Percentiles rank a stretch among this genome's conserved stretches.
phyloP scores from a whole-genome alignment of 805 yeast species.

The Starmera caribaea region DNA sequence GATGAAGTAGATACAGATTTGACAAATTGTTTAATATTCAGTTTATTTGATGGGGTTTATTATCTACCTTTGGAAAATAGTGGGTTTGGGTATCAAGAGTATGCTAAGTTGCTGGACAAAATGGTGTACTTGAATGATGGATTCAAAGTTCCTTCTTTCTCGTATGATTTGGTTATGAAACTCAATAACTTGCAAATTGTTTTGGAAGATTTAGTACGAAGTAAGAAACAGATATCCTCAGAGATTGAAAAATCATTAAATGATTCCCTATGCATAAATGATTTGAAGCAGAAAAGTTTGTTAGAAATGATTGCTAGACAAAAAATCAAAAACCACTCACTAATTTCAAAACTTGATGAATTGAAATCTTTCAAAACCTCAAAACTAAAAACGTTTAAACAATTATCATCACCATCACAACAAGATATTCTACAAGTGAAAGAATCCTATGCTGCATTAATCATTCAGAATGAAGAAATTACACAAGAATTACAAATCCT shows the following conservation, averaged over 20 bases:
- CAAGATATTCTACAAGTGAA: slow-evolving; percentile 1
- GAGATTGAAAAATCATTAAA: slow-evolving; percentile 6
- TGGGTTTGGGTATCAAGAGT: neutral
- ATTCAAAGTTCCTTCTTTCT: slow-evolving; percentile 16
- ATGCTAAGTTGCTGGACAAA: neutral
- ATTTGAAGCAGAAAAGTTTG: slow-evolving; percentile 3
- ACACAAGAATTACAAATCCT: slow-evolving; percentile 9
- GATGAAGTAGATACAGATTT: slow-evolving; percentile 11
- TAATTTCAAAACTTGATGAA: slow-evolving; percentile 5
- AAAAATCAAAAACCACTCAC: neutral
- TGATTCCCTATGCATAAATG: neutral
- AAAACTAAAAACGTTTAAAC: slow-evolving; percentile 5
- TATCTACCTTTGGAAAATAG: slow-evolving; percentile 7
- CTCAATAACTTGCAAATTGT: slow-evolving; percentile 28
- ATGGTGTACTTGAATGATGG: neutral
- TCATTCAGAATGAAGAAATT: slow-evolving; percentile 8
- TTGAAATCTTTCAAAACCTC: slow-evolving; percentile 4
- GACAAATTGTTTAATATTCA: slow-evolving; percentile 15
- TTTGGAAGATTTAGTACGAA: slow-evolving; percentile 21
- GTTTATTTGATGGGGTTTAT: slow-evolving; percentile 23
- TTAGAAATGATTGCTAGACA: slow-evolving; percentile 2
- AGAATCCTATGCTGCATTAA: slow-evolving; percentile 7
- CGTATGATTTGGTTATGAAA: slow-evolving; percentile 33
- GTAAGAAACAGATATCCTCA: slow-evolving; percentile 9
- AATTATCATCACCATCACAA: neutral